Conservation (phyloP, 345 rosid genomes). For the Theobroma cacao region DNA sequence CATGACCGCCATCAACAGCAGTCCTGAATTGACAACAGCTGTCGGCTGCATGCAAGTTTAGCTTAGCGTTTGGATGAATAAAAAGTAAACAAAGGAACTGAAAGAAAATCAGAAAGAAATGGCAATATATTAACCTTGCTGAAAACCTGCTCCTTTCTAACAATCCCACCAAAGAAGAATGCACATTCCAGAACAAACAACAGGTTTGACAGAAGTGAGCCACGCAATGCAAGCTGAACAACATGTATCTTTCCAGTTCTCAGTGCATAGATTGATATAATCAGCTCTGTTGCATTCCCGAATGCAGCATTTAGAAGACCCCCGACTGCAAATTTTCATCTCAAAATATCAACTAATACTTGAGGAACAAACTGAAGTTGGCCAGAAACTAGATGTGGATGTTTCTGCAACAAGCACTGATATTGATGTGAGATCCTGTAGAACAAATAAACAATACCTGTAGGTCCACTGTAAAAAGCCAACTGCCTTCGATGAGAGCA, state of each 20-base stretch:
- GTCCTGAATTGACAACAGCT: constrained; percentile 74
- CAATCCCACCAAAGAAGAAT: constrained; percentile 82
- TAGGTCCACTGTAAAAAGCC: constrained; percentile 84
- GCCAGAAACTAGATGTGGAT: too few species aligned
- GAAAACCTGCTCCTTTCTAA: constrained; percentile 32
- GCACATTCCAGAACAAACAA: constrained; percentile 91
- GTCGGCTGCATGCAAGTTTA: constrained; percentile 50
- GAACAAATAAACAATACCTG: constrained; percentile 42
- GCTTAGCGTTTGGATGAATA: constrained; percentile 17
- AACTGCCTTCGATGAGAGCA: constrained; percentile 61
- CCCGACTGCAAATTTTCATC: constrained; percentile 59
- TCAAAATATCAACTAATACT: too few species aligned
- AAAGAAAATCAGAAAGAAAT: not conserved
- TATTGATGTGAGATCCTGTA: not conserved
- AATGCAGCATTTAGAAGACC: constrained; percentile 90
- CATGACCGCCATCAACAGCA: constrained; percentile 95
- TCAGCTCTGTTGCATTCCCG: constrained; percentile 90
- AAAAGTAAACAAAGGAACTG: not conserved
- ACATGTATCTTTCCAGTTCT: constrained; percentile 69
- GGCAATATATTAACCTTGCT: not conserved
- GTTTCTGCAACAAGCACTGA: too few species aligned
- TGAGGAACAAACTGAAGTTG: too few species aligned
- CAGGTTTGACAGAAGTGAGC: constrained; percentile 89
- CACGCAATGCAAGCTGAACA: constrained; percentile 78
- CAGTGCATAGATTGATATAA: constrained; percentile 78